Base-by-base conservation (phyloP, 139 green algal genomes). In the Tetratostichococcus sp. region DNA sequence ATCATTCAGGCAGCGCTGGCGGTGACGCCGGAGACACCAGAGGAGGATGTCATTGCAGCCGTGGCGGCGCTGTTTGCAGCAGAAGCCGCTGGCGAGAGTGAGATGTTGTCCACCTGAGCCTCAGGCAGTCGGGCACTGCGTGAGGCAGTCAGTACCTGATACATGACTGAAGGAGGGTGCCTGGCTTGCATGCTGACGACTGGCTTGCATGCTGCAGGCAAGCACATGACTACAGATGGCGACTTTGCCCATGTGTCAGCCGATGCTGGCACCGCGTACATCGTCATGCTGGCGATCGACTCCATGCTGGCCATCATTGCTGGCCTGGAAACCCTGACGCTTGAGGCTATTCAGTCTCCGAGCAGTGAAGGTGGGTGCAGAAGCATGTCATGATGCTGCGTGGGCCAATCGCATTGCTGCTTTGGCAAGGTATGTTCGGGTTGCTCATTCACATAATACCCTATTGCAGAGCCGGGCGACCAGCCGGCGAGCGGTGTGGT, bases 261-360 rank as follows among this genome's bases (percentile, higher is more conserved):
- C 11, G 77, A 80, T 26, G 65, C 43, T 22, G 81, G 80, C 30
- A 62, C 69, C 4, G 77, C 74, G n/a, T 88, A 86, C 72, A 78
- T 93, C 4, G 72, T 79, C 21, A 86, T 87, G 72, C 74, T 92
- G 30, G 81, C 81, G 30, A 77, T 94, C 25, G 90, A 94, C 71
- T 66, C 78, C 8, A 50, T 92, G 50, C 73, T 94, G 50, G 75
- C 35, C 4, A 71, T 91, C 8, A 87, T 91, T n/a, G 59, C 72
- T 2, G 75, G 79, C 30, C 35, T 90, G 25, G 89, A 94, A 76
- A 76, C 80, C 58, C 79, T 94, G 33, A 80, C 86, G 32, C 50
- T 62, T 2, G 50, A 62, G 50, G 50, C 50, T 17, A 62, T 26
- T 26, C 19, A 23, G 19, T 62, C 50, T 23, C 2, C 32, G 25